A percentile compares a stretch with the other conserved stretches of the same genome.
phyloP scores from a whole-genome alignment of 805 yeast genomes.

The Aciculoconidium aculeatum region DNA sequence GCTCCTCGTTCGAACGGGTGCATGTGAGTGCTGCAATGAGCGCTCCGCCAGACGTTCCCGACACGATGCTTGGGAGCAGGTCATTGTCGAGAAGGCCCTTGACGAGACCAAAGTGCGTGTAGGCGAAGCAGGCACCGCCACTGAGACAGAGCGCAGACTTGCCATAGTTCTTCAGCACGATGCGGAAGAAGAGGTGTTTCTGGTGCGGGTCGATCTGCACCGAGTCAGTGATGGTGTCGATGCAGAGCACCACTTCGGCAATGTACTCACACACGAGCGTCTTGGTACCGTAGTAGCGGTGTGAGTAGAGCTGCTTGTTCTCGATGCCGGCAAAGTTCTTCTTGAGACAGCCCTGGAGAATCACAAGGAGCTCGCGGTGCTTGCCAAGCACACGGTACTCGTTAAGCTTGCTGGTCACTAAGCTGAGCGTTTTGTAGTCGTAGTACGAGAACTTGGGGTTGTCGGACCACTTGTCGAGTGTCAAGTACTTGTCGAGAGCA shows the following conservation, averaged over 20 bases:
- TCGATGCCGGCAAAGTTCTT: constrained; percentile 77
- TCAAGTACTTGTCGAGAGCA: constrained; percentile 49
- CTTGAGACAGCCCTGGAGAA: constrained; percentile 62
- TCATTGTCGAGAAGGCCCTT: constrained; percentile 66
- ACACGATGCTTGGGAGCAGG: constrained; percentile 58
- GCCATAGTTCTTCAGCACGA: constrained; percentile 61
- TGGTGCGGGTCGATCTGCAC: constrained; percentile 28
- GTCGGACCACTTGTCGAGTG: constrained; percentile 58
- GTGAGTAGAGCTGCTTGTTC: constrained; percentile 64
- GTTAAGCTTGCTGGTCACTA: constrained; percentile 40
- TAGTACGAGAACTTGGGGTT: constrained; percentile 61
- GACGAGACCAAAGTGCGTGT: constrained; percentile 71
- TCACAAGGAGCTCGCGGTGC: constrained; percentile 44
- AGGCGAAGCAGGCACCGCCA: constrained; percentile 79
- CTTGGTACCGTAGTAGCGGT: constrained; percentile 73
- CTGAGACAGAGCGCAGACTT: constrained; percentile 65
- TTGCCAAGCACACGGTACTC: constrained; percentile 24
- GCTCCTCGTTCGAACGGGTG: constrained; percentile 64
- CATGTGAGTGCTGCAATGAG: constrained; percentile 68
- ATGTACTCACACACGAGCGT: constrained; percentile 50
- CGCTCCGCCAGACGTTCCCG: constrained; percentile 83
- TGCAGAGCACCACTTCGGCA: constrained; percentile 42
- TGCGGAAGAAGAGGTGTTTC: constrained; percentile 50
- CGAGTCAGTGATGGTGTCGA: constrained; percentile 39
- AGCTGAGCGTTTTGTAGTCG: constrained; percentile 55